Conservation (phyloP, 2,329 filamentous ascomycete species). For the Phyllosticta ampelicida region DNA sequence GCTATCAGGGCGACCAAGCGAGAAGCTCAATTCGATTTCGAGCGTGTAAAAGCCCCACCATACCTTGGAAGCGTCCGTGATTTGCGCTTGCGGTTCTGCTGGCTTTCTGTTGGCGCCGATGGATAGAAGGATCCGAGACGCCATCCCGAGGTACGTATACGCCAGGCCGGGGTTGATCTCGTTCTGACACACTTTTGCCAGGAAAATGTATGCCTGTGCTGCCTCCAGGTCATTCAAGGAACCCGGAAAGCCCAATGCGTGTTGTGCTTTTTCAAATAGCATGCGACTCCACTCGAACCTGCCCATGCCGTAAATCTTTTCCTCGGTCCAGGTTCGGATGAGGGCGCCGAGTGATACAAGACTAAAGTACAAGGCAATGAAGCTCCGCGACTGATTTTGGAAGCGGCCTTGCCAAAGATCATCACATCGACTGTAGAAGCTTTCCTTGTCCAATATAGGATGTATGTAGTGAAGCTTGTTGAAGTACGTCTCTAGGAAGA, state of each 20-base stretch:
- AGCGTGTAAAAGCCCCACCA: constrained; percentile 16
- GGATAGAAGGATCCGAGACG: constrained; percentile 37
- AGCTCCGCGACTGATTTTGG: constrained; percentile 28
- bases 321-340: constrained; percentile 35
- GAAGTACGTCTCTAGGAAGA: constrained; percentile 39
- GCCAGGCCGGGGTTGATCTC: constrained; percentile 39
- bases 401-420: constrained; percentile 31
- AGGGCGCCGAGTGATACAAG: constrained; percentile 38
- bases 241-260: constrained; percentile 28
- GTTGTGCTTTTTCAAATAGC: constrained; percentile 35
- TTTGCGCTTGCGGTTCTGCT: neutral
- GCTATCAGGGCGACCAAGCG: constrained; percentile 39
- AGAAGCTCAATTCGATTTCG: constrained; percentile 30
- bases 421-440: constrained; percentile 34
- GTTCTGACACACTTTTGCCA: constrained; percentile 42
- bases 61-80: constrained; percentile 9
- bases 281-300: constrained; percentile 39
- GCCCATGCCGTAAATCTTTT: constrained; percentile 32
- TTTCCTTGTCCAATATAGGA: constrained; percentile 37
- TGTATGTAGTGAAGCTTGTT: constrained; percentile 40
- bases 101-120: constrained; percentile 38
- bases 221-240: constrained; percentile 39
- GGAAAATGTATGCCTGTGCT: constrained; percentile 38
- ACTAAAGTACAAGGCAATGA: constrained; percentile 38
- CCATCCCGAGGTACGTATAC: constrained; percentile 40